Percentiles rank a stretch among this genome's conserved stretches.
Evolutionary conservation across 257 asterid genomes (phyloP).

Genomic region (Solanum paucissectum): DNA sequence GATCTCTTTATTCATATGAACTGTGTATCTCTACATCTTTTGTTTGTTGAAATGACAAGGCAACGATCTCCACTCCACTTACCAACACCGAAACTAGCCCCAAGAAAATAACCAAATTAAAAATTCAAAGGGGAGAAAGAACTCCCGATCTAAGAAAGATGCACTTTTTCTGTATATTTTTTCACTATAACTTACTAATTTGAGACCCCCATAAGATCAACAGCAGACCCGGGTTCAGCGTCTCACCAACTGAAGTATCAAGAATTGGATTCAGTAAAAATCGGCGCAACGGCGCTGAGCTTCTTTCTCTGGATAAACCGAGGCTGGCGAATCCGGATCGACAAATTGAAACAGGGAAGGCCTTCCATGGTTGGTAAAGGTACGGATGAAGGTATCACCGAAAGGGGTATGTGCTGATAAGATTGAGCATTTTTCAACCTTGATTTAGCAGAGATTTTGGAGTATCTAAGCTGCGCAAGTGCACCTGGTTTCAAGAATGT

Average conservation of each 20-base stretch:
- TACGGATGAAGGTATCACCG: slow-evolving; percentile 11
- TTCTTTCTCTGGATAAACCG: slow-evolving; percentile 52
- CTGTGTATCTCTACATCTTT: neutral
- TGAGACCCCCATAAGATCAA: neutral
- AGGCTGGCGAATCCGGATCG: slow-evolving; percentile 25
- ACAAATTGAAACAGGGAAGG: slow-evolving; percentile 40
- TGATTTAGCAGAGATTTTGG: slow-evolving; percentile 60
- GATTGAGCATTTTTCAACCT: slow-evolving; percentile 25
- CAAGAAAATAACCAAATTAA: neutral
- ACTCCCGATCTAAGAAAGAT: neutral
- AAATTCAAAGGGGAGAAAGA: neutral
- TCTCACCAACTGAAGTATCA: neutral
- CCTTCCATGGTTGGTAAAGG: slow-evolving; percentile 23
- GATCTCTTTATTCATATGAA: neutral
- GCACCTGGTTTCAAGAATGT: slow-evolving; percentile 78
- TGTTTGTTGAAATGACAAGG: neutral
- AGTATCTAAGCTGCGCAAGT: slow-evolving; percentile 58
- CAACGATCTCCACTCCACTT: neutral
- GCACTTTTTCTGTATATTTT: neutral
- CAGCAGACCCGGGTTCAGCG: neutral
- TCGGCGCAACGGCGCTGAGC: slow-evolving; percentile 12
- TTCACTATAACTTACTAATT: neutral
- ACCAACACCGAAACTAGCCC: neutral
- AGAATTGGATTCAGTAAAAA: slow-evolving; percentile 9
- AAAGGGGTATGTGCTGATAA: slow-evolving; percentile 20